Evolutionary conservation across 495 filamentous ascomycete species (phyloP), one percentile per base, ranked within the genome.

Genomic region (Penicillium steckii): DNA sequence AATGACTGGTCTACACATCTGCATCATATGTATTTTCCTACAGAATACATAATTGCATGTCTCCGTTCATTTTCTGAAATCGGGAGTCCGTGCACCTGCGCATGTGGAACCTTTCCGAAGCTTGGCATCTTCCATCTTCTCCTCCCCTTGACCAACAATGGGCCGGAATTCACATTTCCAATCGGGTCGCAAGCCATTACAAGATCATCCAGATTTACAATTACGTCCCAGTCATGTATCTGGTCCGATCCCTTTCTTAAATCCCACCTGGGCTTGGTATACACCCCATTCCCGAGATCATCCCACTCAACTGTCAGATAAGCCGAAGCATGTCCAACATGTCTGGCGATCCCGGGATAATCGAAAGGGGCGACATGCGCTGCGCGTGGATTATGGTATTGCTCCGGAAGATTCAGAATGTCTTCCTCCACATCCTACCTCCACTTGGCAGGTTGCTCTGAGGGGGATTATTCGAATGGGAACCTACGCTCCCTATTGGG

Each of bases 271-370:
- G 40, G 62, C 62, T 8, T 46, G 48, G 10, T 65, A 57, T 42
- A 18, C 38, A 4, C 47, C 48, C n/a, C 12, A 37, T 42, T 19
- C 23, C 23, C 6, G 21, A 22, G 13, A 37, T 5, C 17, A 8
- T 23, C 15, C 29, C 15, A 18, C 26, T n/a, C 6, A 37, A 27
- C 13, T 19, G 22, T 12, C 22, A 23, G 35, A 29, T 15, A 9
- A 26, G 1, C 45, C 62, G 21, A 29, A 17, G 10, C 35, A 52
- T 24, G 32, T 76, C n/a, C 57, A 67, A 19, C 78, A 65, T 66
- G 60, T 76, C 46, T 84, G 80, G 80, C 79, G 80, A 12, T 84
- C 84, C 35, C 78, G 86, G n/a, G 85, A 89, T 64, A 87, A 87
- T 60, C 75, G 85, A 35, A 89, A 89, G 70, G 83, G 86, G 19